These are phyloP conservation scores for Cercospora zeina DNA, from an alignment of 2,329 filamentous ascomycete species.

Conservation along the genomic window DNA sequence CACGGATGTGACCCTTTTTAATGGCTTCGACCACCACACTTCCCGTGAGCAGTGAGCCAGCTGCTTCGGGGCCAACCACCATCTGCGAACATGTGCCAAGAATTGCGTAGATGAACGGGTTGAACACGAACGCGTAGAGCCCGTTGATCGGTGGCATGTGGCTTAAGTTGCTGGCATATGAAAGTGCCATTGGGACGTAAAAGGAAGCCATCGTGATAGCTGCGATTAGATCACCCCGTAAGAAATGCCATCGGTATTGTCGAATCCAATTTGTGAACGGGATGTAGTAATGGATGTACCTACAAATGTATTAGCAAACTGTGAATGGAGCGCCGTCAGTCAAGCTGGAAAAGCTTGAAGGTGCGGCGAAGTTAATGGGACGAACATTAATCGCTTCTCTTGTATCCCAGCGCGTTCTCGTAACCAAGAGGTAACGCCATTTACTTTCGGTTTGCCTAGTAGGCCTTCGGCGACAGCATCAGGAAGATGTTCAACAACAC, in stretches of 20 bases:
- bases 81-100: constrained; percentile 90
- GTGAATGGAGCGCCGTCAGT: constrained; percentile 10
- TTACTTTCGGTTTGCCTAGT: constrained; percentile 57
- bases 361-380: constrained; percentile 16
- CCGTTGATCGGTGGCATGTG: constrained; percentile 93
- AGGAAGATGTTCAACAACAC: constrained; percentile 44
- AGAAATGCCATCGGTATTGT: constrained; percentile 79
- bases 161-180: constrained; percentile 85
- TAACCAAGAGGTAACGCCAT: constrained; percentile 70
- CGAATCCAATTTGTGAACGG: constrained; percentile 87
- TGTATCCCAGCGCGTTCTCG: constrained; percentile 72
- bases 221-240: constrained; percentile 82
- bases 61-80: constrained; percentile 92
- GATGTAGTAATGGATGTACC: constrained; percentile 90
- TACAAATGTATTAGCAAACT: constrained; percentile 42
- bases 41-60: constrained; percentile 86
- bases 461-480: constrained; percentile 49
- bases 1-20: constrained; percentile 63
- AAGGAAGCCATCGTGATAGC: constrained; percentile 97
- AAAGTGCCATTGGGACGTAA: constrained; percentile 96
- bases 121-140: constrained; percentile 90
- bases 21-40: constrained; percentile 79
- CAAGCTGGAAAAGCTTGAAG: not conserved
- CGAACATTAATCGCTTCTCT: constrained; percentile 72
- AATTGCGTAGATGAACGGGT: constrained; percentile 85